Conservation (phyloP, 2,329 filamentous ascomycete species). For the Sphaerulina vaccinii region DNA sequence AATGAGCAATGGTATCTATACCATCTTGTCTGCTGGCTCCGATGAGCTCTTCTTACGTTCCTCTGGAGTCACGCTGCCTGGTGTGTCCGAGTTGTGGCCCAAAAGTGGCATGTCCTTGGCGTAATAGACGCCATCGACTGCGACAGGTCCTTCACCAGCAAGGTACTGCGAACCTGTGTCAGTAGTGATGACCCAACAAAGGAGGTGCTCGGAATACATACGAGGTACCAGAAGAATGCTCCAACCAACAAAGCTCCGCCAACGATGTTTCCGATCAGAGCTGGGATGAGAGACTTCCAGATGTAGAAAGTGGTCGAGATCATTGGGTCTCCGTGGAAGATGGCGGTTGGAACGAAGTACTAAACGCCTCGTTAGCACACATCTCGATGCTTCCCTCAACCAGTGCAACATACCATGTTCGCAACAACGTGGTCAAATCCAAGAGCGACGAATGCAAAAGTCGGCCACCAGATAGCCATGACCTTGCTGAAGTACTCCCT, state of each 20-base stretch:
- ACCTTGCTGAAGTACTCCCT: constrained; percentile 56
- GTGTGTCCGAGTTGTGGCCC: constrained; percentile 3
- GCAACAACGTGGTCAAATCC: constrained; percentile 54
- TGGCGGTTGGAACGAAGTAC: constrained; percentile 46
- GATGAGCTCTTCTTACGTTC: constrained; percentile 20
- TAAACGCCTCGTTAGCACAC: too few species aligned
- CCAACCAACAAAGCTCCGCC: constrained; percentile 56
- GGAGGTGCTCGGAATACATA: constrained; percentile 14
- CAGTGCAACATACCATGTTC: too few species aligned
- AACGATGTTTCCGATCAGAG: constrained; percentile 54
- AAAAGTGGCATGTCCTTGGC: constrained; percentile 15
- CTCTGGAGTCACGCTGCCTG: constrained; percentile 6
- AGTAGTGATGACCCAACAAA: background rate
- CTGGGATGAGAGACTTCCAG: constrained; percentile 58
- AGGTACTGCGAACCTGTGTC: constrained; percentile 8
- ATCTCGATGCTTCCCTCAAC: too few species aligned
- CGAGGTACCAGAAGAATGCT: constrained; percentile 51
- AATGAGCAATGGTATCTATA: background rate
- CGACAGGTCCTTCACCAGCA: constrained; percentile 15
- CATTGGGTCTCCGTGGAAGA: constrained; percentile 48
- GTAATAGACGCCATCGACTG: constrained; percentile 21
- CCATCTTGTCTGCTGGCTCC: constrained; percentile 17
- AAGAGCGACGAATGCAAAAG: constrained; percentile 24
- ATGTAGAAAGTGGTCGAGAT: constrained; percentile 54
- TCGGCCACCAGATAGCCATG: constrained; percentile 51